Conservation (phyloP, 1,284 basidiomycete genomes). For the Megacollybia platyphylla region DNA sequence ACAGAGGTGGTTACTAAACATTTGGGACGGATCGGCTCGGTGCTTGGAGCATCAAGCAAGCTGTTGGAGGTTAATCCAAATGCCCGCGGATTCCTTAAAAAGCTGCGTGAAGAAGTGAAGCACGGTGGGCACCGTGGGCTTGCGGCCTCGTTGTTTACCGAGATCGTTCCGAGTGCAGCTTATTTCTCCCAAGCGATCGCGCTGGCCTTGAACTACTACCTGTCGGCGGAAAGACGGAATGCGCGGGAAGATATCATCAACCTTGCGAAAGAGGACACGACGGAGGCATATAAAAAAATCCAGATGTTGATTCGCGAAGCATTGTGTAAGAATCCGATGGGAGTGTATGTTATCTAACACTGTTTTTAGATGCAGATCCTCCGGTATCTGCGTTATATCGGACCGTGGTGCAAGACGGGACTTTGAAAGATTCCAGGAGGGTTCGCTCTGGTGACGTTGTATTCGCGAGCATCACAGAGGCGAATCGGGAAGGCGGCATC, state of each 20-base stretch:
- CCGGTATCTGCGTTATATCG: neutral
- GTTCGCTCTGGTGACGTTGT: neutral
- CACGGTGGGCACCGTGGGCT: conserved; percentile 16
- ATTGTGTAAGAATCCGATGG: conserved; percentile 23
- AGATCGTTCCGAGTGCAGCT: conserved; percentile 35
- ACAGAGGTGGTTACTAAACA: conserved; percentile 26
- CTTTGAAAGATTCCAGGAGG: neutral
- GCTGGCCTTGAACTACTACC: conserved; percentile 53
- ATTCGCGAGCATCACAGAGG: conserved; percentile 8
- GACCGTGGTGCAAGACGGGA: neutral
- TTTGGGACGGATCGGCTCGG: conserved; percentile 15
- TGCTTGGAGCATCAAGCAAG: conserved; percentile 1
- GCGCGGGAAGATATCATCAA: conserved; percentile 30
- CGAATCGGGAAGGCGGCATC: conserved; percentile 15
- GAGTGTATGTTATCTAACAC: neutral
- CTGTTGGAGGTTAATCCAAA: neutral
- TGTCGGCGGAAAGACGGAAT: conserved; percentile 25
- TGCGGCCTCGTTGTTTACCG: conserved; percentile 28
- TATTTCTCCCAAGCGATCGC: conserved; percentile 43
- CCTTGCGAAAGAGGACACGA: conserved; percentile 15
- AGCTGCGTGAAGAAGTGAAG: conserved; percentile 10
- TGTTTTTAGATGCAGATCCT: conserved; percentile 2
- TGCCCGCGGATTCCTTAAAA: conserved; percentile 11
- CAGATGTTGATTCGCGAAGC: conserved; percentile 38
- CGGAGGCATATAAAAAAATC: conserved; percentile 17